Conservation (phyloP, 2,329 filamentous ascomycete genomes). For the Ophiognomonia clavigignenti-juglandacearum region DNA sequence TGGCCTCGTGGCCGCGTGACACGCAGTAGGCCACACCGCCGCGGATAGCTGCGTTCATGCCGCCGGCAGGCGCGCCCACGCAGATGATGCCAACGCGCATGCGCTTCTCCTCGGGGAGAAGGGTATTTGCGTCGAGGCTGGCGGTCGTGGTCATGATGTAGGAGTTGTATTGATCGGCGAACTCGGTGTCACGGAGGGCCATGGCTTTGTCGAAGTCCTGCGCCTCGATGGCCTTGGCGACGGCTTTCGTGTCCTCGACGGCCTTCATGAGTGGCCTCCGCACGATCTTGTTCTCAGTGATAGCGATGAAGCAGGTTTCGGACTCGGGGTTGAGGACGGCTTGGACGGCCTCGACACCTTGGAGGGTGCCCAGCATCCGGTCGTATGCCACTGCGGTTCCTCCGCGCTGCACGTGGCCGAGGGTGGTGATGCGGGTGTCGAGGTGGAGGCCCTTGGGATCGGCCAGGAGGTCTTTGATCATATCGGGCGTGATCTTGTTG, state of each 20-base stretch:
- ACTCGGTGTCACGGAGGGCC: constrained; percentile 85
- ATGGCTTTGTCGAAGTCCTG: constrained; percentile 88
- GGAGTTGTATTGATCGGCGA: constrained; percentile 84
- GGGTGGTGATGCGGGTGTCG: constrained; percentile 89
- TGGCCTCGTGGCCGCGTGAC: constrained; percentile 82
- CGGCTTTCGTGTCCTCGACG: constrained; percentile 78
- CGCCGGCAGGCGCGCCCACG: constrained; percentile 91
- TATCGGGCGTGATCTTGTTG: constrained; percentile 73
- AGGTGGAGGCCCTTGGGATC: constrained; percentile 70
- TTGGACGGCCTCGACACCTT: constrained; percentile 90
- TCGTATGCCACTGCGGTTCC: constrained; percentile 91
- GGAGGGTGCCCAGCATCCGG: constrained; percentile 84
- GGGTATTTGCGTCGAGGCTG: constrained; percentile 60
- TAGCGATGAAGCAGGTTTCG: constrained; percentile 90
- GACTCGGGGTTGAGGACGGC: constrained; percentile 87
- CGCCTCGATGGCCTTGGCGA: constrained; percentile 73
- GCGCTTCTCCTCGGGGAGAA: constrained; percentile 68
- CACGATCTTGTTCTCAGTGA: constrained; percentile 96
- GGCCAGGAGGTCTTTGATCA: constrained; percentile 86
- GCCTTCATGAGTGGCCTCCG: constrained; percentile 85
- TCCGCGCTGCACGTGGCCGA: constrained; percentile 96
- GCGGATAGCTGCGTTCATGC: constrained; percentile 95
- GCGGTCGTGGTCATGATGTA: constrained; percentile 89
- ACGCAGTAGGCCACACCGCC: constrained; percentile 91
- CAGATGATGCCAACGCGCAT: constrained; percentile 96